Conservation (phyloP, 768 basidiomycete genomes). For the Psilocybe cyanescens region DNA sequence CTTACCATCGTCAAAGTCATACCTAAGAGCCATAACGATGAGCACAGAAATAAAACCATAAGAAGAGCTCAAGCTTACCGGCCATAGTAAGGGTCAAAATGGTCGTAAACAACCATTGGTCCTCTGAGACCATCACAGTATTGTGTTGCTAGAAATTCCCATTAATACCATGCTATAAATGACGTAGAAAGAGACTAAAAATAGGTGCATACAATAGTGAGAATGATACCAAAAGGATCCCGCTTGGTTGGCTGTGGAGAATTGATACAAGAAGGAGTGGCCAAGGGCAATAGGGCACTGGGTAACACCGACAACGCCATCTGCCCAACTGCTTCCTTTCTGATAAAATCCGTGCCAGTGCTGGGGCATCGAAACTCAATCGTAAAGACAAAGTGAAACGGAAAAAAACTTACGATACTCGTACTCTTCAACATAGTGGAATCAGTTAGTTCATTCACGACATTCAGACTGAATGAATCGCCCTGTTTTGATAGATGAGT, state of each 20-base stretch:
- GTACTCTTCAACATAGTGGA: slow-evolving; percentile 52
- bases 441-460: slow-evolving; percentile 49
- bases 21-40: background rate
- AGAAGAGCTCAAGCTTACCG: slow-evolving; percentile 11
- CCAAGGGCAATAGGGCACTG: slow-evolving; percentile 47
- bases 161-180: slow-evolving; percentile 10
- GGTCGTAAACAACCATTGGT: slow-evolving; percentile 49
- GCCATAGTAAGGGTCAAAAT: slow-evolving; percentile 36
- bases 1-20: slow-evolving; percentile 29
- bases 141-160: slow-evolving; percentile 39
- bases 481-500: slow-evolving; percentile 21
- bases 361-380: slow-evolving; percentile 26
- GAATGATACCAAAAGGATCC: slow-evolving; percentile 50
- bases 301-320: slow-evolving; percentile 42
- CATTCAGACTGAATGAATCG: slow-evolving; percentile 47
- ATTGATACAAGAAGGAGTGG: slow-evolving; percentile 44
- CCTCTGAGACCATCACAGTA: slow-evolving; percentile 63
- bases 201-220: slow-evolving; percentile 31
- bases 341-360: slow-evolving; percentile 50
- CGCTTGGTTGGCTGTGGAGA: slow-evolving; percentile 36
- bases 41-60: slow-evolving; percentile 9
- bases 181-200: background rate
- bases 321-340: slow-evolving; percentile 38
- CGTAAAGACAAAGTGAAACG: background rate
- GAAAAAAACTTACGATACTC: slow-evolving; percentile 45